Base-by-base conservation (phyloP, 768 basidiomycete species). In the Trametes coccinea region DNA sequence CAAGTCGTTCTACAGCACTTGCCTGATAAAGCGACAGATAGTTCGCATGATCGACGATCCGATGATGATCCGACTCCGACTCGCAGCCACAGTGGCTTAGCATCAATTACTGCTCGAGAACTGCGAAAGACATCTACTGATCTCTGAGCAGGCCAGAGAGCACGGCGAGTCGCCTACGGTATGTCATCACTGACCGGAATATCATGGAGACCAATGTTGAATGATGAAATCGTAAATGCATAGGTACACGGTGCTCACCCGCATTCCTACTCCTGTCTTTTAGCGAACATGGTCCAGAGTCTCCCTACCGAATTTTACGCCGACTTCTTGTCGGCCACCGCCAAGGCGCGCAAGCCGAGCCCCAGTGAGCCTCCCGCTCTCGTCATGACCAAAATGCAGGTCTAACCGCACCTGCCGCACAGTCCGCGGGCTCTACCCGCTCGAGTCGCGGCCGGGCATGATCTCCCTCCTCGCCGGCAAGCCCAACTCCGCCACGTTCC, bases 381-480 rank as follows among this genome's bases (percentile, higher is more conserved):
- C 47, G 11, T 30, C 22, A 16, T 5, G 10, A 7, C 17, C 22
- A 22, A 22, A 22, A 22, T 22, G 22, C 22, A 22, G 22, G 22
- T 22, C 16, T 13, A 27, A 3, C 7, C 17, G 27, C 7, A 11
- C 10, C 41, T 50, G 34, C 57, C 14, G 3, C 49, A 51, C 43
- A 85, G 83, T 87, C 55, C 79, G 84, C 33, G 79, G 86, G 16
- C 81, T 98, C 27, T 83, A 84, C 65, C 92, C 89, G 0, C 80
- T 95, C 34, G 96, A 98, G 74, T 79, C 79, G n/a, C 82, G 77
- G 1, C 93, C 95, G 0, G 92, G 91, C 0, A 73, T 93, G 56
- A 86, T 95, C 62, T 92, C 90, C 5, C 73, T 95, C 40, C 83
- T 96, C 14, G 95, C 95, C 0, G 96, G 97, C 41, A 94, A 95